These are phyloP conservation scores for Tolypocladium endophyticum DNA, from an alignment of 2,329 filamentous ascomycete species.

Conservation along the genomic window DNA sequence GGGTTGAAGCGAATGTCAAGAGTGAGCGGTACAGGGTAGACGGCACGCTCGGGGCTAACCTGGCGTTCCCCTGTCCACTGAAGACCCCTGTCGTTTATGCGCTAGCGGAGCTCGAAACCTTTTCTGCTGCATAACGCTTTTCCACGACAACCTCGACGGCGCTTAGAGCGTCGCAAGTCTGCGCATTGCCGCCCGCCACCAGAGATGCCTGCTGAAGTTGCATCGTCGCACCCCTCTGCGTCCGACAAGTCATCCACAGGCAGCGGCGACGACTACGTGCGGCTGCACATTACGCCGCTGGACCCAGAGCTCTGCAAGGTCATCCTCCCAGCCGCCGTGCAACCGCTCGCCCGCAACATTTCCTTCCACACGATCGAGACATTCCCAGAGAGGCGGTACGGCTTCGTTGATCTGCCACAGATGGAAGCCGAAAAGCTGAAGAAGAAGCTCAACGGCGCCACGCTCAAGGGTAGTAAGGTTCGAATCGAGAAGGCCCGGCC, in stretches of 20 bases:
- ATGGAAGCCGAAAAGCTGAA: constrained; percentile 83
- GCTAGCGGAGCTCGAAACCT: background rate
- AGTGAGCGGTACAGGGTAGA: background rate
- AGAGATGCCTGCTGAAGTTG: constrained; percentile 14
- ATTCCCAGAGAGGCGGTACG: constrained; percentile 84
- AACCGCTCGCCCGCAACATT: constrained; percentile 60
- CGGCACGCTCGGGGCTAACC: no score
- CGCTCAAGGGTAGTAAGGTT: constrained; percentile 76
- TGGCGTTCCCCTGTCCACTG: no score
- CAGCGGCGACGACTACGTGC: constrained; percentile 16
- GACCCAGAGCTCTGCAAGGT: constrained; percentile 62
- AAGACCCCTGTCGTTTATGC: background rate
- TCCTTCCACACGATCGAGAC: constrained; percentile 83
- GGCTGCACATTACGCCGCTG: constrained; percentile 80
- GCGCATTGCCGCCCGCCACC: background rate
- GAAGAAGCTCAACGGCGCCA: constrained; percentile 81
- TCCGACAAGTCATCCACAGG: constrained; percentile 3
- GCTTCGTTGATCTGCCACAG: constrained; percentile 73
- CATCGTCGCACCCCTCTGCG: background rate
- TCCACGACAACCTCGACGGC: background rate
- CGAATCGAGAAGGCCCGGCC: constrained; percentile 72
- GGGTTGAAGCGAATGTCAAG: background rate
- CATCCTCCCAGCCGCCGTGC: constrained; percentile 59
- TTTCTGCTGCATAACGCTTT: background rate
- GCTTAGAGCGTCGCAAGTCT: background rate